phyloP scores from a whole-genome alignment of 2,329 filamentous ascomycete species.

The Thermothelomyces thermophilus region DNA sequence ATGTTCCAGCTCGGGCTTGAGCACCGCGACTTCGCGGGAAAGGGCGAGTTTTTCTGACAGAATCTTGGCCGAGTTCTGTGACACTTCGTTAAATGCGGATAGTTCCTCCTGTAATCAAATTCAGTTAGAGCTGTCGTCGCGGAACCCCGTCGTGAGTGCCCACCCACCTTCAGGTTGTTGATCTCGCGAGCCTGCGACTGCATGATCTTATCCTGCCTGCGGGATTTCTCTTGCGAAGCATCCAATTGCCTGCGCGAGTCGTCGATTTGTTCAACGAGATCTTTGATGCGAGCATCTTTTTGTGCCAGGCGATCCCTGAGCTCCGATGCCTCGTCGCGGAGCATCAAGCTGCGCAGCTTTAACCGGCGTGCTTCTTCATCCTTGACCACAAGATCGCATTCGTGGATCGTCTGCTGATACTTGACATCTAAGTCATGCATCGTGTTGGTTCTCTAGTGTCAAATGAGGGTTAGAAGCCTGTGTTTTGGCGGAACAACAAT shows the following conservation, averaged over 20 bases:
- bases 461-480: slow-evolving; percentile 2
- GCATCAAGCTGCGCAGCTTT: slow-evolving; percentile 61
- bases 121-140: not conserved
- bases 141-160: too few species aligned
- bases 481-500: not conserved
- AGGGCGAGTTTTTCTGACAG: slow-evolving; percentile 53
- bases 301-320: slow-evolving; percentile 57
- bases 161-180: slow-evolving; percentile 40
- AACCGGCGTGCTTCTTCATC: slow-evolving; percentile 68
- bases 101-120: slow-evolving; percentile 57
- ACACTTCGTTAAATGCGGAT: slow-evolving; percentile 57
- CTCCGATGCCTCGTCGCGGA: slow-evolving; percentile 66
- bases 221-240: slow-evolving; percentile 36
- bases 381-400: slow-evolving; percentile 61
- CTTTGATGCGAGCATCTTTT: slow-evolving; percentile 53
- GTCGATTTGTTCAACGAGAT: slow-evolving; percentile 36
- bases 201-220: slow-evolving; percentile 41
- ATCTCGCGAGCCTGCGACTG: slow-evolving; percentile 45
- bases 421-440: slow-evolving; percentile 59
- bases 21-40: slow-evolving; percentile 43
- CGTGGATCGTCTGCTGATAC: slow-evolving; percentile 59
- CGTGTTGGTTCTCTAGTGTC: slow-evolving; percentile 36
- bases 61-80: slow-evolving; percentile 63
- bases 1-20: slow-evolving; percentile 52
- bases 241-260: slow-evolving; percentile 38